These are phyloP conservation scores for Crucibulum laeve DNA, from an alignment of 768 basidiomycete genomes.

Conservation along the genomic window DNA sequence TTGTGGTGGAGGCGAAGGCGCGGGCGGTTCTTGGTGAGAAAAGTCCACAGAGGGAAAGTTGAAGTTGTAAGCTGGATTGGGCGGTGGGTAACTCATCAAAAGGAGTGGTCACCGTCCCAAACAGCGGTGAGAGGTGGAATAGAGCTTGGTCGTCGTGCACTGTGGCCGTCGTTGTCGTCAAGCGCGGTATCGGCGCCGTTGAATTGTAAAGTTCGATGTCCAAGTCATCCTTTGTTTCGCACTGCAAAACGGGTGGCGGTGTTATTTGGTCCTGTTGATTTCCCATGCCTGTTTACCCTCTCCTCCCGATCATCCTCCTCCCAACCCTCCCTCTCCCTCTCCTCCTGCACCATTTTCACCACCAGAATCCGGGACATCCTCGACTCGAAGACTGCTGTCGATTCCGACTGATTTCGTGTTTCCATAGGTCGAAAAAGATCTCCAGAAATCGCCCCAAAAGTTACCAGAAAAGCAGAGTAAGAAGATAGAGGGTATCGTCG, in stretches of 20 bases:
- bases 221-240: slow-evolving; percentile 7
- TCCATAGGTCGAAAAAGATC: background rate
- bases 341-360: background rate
- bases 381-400: too few species aligned
- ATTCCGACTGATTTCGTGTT: background rate
- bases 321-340: background rate
- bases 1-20: slow-evolving; percentile 1
- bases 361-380: too few species aligned
- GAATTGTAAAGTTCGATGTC: background rate
- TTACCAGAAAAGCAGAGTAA: background rate
- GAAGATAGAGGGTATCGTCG: background rate
- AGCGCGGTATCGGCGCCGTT: background rate
- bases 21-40: background rate
- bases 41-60: background rate
- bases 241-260: slow-evolving; percentile 7
- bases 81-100: background rate
- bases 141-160: background rate
- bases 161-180: background rate
- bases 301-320: slow-evolving; percentile 3
- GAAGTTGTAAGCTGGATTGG: background rate
- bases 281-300: slow-evolving; percentile 2
- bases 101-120: background rate
- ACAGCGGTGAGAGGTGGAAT: background rate
- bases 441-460: background rate
- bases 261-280: slow-evolving; percentile 7